A percentile compares a stretch with the other conserved stretches of the same genome.
Conservation (phyloP, 495 filamentous ascomycete species). For the Talaromyces borbonicus region DNA sequence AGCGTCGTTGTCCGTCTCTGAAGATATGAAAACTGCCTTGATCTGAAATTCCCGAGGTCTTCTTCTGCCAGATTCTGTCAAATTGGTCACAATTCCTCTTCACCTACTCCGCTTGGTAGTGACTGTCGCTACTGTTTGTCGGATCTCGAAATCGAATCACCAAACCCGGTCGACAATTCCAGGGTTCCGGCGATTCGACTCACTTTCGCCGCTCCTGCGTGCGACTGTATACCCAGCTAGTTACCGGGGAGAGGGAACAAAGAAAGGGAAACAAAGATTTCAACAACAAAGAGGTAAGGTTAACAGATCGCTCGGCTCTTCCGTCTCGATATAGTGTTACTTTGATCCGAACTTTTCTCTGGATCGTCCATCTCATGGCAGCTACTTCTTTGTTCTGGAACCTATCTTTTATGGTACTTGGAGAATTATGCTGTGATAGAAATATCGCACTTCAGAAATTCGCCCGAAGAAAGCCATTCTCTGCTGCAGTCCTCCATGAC, state of each 20-base stretch:
- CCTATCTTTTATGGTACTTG: too few relatives aligned
- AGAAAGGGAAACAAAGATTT: neutral
- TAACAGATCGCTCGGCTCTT: too few relatives aligned
- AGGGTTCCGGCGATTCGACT: neutral
- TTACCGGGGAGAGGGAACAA: neutral
- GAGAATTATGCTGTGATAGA: too few relatives aligned
- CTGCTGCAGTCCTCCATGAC: neutral
- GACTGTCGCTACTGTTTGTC: neutral
- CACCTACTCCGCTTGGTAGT: neutral
- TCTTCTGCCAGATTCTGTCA: neutral
- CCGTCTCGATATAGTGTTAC: neutral
- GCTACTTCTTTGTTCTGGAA: too few relatives aligned
- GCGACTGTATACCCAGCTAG: too few relatives aligned
- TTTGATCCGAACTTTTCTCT: too few relatives aligned
- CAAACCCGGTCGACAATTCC: neutral
- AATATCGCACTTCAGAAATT: too few relatives aligned
- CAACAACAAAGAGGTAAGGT: neutral
- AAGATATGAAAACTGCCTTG: too few relatives aligned
- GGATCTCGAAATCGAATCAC: neutral
- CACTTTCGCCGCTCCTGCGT: too few relatives aligned
- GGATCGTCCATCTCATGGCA: too few relatives aligned
- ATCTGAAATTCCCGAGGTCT: too few relatives aligned
- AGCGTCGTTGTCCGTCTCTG: too few relatives aligned
- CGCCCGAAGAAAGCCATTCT: neutral
- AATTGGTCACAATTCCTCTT: constrained; percentile 1